Base-by-base conservation (phyloP, 2,329 filamentous ascomycete genomes). In the Lecanicillium sp. region DNA sequence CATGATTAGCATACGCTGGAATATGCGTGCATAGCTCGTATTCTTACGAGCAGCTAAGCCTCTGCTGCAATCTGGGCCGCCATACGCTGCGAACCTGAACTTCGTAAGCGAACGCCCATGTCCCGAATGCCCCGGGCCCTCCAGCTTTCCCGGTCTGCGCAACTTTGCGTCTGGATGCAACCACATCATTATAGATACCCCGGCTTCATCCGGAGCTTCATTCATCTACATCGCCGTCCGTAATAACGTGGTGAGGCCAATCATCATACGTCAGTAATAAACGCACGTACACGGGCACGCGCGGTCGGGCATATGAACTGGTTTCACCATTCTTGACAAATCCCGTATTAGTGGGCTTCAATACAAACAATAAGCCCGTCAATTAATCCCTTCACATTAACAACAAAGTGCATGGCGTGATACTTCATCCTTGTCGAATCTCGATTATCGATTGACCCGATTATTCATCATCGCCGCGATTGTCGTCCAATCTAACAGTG, bases 51-150 rank as follows among this genome's bases (percentile, higher is more conserved):
- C n/a, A n/a, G n/a, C n/a, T n/a, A n/a, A n/a, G n/a, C n/a, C n/a
- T n/a, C n/a, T n/a, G n/a, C n/a, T n/a, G n/a, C n/a, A n/a, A n/a
- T n/a, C n/a, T n/a, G n/a, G n/a, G n/a, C n/a, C n/a, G n/a, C n/a
- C n/a, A n/a, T n/a, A n/a, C n/a, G n/a, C n/a, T n/a, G n/a, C n/a
- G n/a, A n/a, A n/a, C n/a, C n/a, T n/a, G n/a, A n/a, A n/a, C n/a
- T n/a, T n/a, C n/a, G n/a, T 10, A 40, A 17, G 27, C 36, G 40
- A 47, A 24, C 36, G 27, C 37, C 36, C 26, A 21, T 35, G 35
- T 9, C 35, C 44, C 44, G 44, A 47, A 47, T 40, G 33, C 19
- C n/a, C 44, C 44, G 20, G 39, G 24, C 17, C n/a, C 26, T 32
- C 14, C n/a, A n/a, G n/a, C n/a, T n/a, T n/a, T n/a, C n/a, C n/a